Base-by-base conservation (phyloP, 257 asterid species). In the Haberlea rhodopensis region DNA sequence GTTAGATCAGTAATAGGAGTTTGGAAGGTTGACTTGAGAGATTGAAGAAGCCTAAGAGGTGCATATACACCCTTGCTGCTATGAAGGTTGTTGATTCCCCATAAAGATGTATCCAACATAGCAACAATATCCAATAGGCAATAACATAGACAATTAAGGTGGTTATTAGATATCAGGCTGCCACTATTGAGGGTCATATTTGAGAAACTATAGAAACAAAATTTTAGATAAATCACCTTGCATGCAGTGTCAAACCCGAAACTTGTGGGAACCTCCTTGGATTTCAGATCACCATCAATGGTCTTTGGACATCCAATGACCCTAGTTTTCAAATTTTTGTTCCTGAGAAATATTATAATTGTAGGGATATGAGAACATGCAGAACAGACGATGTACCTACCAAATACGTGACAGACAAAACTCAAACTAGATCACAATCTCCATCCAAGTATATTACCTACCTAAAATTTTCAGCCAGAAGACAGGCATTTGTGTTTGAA, bases 221-320 rank as follows among this genome's bases (percentile, higher is more conserved):
- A 1, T n/a, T n/a, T 57, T n/a, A 25, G 45, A 20, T 29, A 15
- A n/a, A 63, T 27, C 24, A 57, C 91, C 95, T 87, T 87, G 91
- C 95, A 87, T 15, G 95, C 95, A 21, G 91, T 87, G 59, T 87
- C 95, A 69, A 87, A 87, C 31, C 95, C 95, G 52, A 87, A 87
- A 76, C 95, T 87, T 63, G 73, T 60, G 67, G 95, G 95, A 55
- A 87, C 95, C 76, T 87, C 91, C 65, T 84, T 84, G 72, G 78
- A 75, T 76, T 87, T 87, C 67, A 87, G 83, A 70, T 87, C 95
- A 60, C 95, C 95, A 28, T 87, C 95, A 60, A 87, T 87, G 60
- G 95, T 87, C 79, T 87, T 87, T 25, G 95, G 95, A 60, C 95
- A 87, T 75, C 95, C 95, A 53, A 87, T 73, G 23, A 87, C 95